These are phyloP conservation scores for Pseudotulostoma volvatum DNA, from an alignment of 495 filamentous ascomycete species.

Conservation along the genomic window DNA sequence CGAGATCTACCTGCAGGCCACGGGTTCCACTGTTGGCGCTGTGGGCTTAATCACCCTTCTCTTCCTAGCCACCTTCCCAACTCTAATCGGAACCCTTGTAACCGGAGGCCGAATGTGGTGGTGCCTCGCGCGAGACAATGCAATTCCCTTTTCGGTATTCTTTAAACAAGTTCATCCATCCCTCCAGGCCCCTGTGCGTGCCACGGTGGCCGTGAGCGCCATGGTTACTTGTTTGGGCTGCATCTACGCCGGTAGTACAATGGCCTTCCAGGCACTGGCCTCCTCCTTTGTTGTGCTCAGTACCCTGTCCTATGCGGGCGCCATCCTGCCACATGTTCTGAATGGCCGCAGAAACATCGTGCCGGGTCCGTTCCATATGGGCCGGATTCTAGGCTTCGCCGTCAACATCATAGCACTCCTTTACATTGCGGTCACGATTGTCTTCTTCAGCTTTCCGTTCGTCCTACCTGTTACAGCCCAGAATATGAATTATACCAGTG, in stretches of 20 bases:
- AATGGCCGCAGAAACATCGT: conserved; percentile 45
- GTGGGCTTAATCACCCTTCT: conserved; percentile 49
- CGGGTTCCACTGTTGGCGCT: conserved; percentile 36
- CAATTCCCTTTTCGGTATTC: conserved; percentile 19
- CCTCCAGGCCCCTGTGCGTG: conserved; percentile 41
- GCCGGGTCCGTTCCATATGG: conserved; percentile 53
- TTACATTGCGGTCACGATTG: conserved; percentile 44
- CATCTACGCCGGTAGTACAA: conserved; percentile 51
- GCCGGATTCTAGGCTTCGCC: conserved; percentile 32
- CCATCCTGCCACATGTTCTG: conserved; percentile 52
- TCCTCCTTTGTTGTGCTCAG: conserved; percentile 60
- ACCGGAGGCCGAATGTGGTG: conserved; percentile 32
- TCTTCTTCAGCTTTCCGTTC: conserved; percentile 4
- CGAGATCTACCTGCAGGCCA: conserved; percentile 59
- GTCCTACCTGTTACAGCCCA: not conserved
- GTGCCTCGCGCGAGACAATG: conserved; percentile 58
- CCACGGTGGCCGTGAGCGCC: conserved; percentile 30
- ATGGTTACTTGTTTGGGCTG: conserved; percentile 48
- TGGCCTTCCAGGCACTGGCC: conserved; percentile 56
- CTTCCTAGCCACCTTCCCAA: not conserved
- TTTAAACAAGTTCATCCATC: conserved; percentile 21
- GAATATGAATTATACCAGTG: conserved; percentile 3
- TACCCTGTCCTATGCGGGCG: conserved; percentile 53
- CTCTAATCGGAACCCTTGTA: conserved; percentile 1
- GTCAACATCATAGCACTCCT: conserved; percentile 40